phyloP scores from a whole-genome alignment of 305 asterid species.

The Rubia occidens region DNA sequence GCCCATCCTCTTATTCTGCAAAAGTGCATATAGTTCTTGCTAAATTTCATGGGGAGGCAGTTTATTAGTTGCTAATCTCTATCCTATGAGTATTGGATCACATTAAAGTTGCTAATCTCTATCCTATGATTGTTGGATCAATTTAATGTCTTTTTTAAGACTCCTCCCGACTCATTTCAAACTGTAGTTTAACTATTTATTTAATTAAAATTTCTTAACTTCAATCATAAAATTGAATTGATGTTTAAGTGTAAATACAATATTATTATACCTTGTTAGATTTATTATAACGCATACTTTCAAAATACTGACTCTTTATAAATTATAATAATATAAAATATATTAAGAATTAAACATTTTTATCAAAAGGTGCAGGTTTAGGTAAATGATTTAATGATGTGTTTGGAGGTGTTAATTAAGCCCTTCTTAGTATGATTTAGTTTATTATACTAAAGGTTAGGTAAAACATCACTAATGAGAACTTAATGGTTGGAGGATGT shows the following conservation, averaged over 20 bases:
- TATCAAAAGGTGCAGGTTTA: background rate
- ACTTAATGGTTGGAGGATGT: background rate
- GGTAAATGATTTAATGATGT: background rate
- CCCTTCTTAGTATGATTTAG: background rate
- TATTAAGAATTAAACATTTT: no score
- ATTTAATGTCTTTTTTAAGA: background rate
- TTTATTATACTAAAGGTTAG: background rate
- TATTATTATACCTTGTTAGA: no score
- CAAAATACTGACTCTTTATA: no score
- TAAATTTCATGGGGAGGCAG: background rate
- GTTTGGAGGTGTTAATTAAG: background rate
- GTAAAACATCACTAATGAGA: background rate
- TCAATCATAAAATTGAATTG: no score
- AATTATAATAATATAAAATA: no score
- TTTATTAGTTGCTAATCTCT: background rate
- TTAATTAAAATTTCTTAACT: no score
- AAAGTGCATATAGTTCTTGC: constrained; percentile 2
- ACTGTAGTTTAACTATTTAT: no score
- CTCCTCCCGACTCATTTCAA: no score
- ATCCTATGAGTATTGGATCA: no score
- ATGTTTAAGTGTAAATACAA: no score
- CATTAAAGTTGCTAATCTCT: background rate
- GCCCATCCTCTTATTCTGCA: constrained; percentile 1
- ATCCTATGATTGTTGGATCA: no score
- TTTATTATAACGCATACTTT: no score